These are phyloP conservation scores for Talaromyces sp. DNA, from an alignment of 2,329 filamentous ascomycete species.

Conservation along the genomic window DNA sequence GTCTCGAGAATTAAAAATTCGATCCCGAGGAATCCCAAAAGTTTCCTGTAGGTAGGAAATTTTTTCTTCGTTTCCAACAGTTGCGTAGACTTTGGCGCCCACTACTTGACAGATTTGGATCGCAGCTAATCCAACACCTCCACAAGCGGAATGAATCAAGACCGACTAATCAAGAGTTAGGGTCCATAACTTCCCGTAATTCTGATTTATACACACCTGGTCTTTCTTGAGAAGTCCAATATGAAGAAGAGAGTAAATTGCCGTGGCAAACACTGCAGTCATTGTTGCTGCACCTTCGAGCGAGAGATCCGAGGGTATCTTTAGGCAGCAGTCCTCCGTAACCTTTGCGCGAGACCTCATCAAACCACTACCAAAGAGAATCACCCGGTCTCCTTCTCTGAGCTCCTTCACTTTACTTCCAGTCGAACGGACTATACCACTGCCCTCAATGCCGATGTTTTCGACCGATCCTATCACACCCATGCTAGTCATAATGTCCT, in stretches of 20 bases:
- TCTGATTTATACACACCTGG: background rate
- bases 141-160: constrained; percentile 28
- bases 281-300: constrained; percentile 49
- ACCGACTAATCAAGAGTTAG: constrained; percentile 17
- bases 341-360: background rate
- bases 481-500: background rate
- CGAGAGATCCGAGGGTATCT: constrained; percentile 52
- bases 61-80: constrained; percentile 1
- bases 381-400: background rate
- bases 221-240: constrained; percentile 16
- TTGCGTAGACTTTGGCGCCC: constrained; percentile 21
- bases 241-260: constrained; percentile 11
- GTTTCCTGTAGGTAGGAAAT: background rate
- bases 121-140: constrained; percentile 26
- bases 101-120: constrained; percentile 22
- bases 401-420: background rate
- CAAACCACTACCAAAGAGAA: background rate
- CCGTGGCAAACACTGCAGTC: constrained; percentile 36
- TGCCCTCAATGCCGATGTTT: background rate
- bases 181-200: no score
- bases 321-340: constrained; percentile 20
- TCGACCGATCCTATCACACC: background rate
- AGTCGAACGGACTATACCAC: background rate
- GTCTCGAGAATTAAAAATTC: constrained; percentile 27
- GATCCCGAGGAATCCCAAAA: constrained; percentile 17